Conservation (phyloP, 192 early-diverging fungal species). For the Martensiomyces pterosporus region DNA sequence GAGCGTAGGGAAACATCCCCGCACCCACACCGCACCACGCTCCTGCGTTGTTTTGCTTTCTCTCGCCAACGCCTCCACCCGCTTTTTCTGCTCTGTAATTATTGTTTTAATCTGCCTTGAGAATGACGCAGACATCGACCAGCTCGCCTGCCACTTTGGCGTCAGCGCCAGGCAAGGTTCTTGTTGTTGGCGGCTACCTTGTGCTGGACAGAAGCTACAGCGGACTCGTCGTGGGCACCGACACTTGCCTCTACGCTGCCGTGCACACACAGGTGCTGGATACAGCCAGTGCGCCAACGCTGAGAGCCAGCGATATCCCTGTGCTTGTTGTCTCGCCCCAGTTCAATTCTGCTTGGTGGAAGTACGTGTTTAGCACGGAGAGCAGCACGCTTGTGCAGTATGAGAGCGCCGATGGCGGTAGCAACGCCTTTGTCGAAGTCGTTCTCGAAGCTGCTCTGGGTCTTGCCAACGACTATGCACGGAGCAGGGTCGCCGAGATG, state of each 20-base stretch:
- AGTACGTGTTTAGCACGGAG: constrained; percentile 51
- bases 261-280: constrained; percentile 41
- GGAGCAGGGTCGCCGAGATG: constrained; percentile 5
- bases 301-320: constrained; percentile 7
- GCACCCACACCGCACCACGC: too few relatives aligned
- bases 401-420: constrained; percentile 23
- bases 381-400: constrained; percentile 16
- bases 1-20: too few relatives aligned
- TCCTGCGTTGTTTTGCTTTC: too few relatives aligned
- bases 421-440: constrained; percentile 40
- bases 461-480: constrained; percentile 13
- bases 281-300: too few relatives aligned
- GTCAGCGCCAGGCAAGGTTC: constrained; percentile 95
- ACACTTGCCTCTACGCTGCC: constrained; percentile 78
- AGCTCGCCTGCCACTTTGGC: constrained; percentile 47
- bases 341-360: constrained; percentile 81
- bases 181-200: constrained; percentile 89
- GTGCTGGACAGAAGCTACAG: constrained; percentile 76
- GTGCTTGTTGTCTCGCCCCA: constrained; percentile 76
- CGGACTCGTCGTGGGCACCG: constrained; percentile 82
- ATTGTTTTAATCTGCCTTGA: background rate
- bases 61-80: background rate
- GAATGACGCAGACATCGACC: constrained; percentile 8
- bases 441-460: constrained; percentile 36
- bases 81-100: background rate